phyloP scores from a whole-genome alignment of 345 rosid genomes.

The Linum trigynum region DNA sequence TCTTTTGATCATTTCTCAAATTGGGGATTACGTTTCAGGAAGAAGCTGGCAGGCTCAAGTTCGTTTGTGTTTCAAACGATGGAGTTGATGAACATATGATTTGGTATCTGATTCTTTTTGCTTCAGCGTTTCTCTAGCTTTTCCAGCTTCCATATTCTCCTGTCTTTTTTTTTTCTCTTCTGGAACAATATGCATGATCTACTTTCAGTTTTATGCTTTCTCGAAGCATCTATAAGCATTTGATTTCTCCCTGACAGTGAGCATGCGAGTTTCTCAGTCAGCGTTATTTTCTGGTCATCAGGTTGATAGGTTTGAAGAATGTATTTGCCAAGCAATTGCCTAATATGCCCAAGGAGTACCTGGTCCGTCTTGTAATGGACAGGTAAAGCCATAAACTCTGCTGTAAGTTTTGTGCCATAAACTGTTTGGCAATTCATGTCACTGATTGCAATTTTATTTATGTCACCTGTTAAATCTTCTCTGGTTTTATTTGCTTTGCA shows the following conservation, averaged over 20 bases:
- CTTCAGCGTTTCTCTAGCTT: slow-evolving; percentile 5
- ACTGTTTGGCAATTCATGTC: neutral
- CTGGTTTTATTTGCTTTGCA: slow-evolving; percentile 24
- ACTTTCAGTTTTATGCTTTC: neutral
- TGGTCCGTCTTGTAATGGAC: slow-evolving; percentile 99
- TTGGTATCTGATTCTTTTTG: slow-evolving; percentile 52
- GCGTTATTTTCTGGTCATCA: slow-evolving; percentile 21
- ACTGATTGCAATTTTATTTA: neutral
- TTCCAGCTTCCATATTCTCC: neutral
- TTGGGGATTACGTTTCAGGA: slow-evolving; percentile 38
- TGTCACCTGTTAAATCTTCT: slow-evolving; percentile 2
- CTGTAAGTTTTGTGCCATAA: neutral
- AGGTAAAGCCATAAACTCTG: slow-evolving; percentile 38
- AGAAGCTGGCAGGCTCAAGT: slow-evolving; percentile 81
- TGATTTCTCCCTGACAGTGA: neutral
- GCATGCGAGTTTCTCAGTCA: neutral
- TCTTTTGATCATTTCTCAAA: neutral
- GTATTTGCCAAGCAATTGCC: slow-evolving; percentile 96
- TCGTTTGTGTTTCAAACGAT: slow-evolving; percentile 73
- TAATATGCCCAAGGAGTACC: slow-evolving; percentile 99
- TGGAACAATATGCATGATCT: neutral
- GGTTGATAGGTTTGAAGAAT: slow-evolving; percentile 97
- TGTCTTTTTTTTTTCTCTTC: slow-evolving; percentile 4
- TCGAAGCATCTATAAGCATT: neutral
- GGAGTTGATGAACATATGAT: slow-evolving; percentile 88